Percentiles rank a stretch among this genome's conserved stretches.
These are phyloP conservation scores for Elongisporangium undulatum DNA, from an alignment of 352 stramenopile genomes.

Conservation along the genomic window DNA sequence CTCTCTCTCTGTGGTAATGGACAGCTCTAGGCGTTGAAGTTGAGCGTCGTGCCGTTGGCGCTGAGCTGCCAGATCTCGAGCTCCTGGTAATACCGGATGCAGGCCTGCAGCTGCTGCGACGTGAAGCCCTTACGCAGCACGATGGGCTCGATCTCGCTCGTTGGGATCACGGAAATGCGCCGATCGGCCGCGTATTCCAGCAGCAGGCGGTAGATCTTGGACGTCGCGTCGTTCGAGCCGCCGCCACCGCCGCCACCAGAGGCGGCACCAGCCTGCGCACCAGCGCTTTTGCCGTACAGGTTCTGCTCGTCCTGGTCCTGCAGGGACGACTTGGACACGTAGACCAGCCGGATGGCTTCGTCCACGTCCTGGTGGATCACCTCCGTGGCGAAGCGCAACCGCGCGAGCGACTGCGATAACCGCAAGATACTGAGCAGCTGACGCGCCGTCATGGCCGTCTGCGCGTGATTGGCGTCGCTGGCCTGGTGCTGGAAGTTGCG, in stretches of 20 bases:
- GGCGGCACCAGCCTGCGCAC: conserved; percentile 14
- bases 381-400: conserved; percentile 93
- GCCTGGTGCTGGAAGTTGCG: conserved; percentile 33
- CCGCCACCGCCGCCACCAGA: conserved; percentile 15
- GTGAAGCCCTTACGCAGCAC: conserved; percentile 97
- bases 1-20: not conserved
- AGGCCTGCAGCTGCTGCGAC: conserved; percentile 91
- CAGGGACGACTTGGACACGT: conserved; percentile 97
- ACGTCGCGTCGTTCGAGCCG: conserved; percentile 87
- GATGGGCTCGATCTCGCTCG: conserved; percentile 91
- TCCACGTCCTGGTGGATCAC: conserved; percentile 98
- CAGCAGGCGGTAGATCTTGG: conserved; percentile 94
- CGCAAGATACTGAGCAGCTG: conserved; percentile 99
- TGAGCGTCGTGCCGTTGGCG: conserved; percentile 67
- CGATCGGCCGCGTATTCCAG: conserved; percentile 90
- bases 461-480: conserved; percentile 76
- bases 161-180: conserved; percentile 65
- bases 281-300: conserved; percentile 11
- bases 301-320: conserved; percentile 83
- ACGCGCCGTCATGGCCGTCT: conserved; percentile 98
- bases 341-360: conserved; percentile 95
- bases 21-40: conserved; percentile 43
- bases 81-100: conserved; percentile 93
- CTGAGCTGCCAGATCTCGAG: conserved; percentile 85
- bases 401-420: conserved; percentile 94